These are phyloP conservation scores for Thalia dealbata DNA, from an alignment of 176 grass and related monocot species.

Conservation along the genomic window DNA sequence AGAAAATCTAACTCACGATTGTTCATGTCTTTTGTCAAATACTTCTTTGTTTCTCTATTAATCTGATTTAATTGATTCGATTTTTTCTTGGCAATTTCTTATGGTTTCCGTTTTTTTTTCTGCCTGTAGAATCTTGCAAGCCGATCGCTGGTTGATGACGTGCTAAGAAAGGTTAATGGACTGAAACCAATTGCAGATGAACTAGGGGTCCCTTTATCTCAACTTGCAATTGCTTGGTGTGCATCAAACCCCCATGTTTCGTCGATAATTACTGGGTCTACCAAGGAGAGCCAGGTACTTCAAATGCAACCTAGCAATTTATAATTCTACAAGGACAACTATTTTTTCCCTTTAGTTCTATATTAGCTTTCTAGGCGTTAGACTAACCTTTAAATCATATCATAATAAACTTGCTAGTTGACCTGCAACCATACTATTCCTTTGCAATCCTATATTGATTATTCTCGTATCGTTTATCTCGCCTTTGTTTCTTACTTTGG, in stretches of 20 bases:
- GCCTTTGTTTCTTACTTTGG: neutral
- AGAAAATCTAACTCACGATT: neutral
- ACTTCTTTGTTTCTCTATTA: neutral
- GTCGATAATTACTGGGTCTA: slow-evolving; percentile 92
- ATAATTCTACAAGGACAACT: neutral
- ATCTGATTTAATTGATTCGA: neutral
- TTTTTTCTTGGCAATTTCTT: neutral
- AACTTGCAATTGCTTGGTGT: slow-evolving; percentile 93
- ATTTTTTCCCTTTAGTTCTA: too few relatives aligned
- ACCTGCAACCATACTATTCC: too few relatives aligned
- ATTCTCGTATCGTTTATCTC: too few relatives aligned
- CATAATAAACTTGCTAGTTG: too few relatives aligned
- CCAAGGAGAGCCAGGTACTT: slow-evolving; percentile 95
- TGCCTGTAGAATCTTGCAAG: slow-evolving; percentile 73
- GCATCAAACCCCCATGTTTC: slow-evolving; percentile 90
- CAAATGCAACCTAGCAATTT: neutral
- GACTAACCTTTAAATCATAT: too few relatives aligned
- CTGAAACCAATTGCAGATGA: slow-evolving; percentile 78
- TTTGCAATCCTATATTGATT: neutral
- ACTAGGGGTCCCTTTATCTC: slow-evolving; percentile 66
- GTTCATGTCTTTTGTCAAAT: neutral
- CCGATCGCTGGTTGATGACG: slow-evolving; percentile 74
- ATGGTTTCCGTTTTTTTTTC: too few relatives aligned
- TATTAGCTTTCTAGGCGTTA: too few relatives aligned
- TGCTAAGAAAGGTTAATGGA: slow-evolving; percentile 72